Base-by-base conservation (phyloP, 352 stramenopile species). In the Pythium utonaiense region DNA sequence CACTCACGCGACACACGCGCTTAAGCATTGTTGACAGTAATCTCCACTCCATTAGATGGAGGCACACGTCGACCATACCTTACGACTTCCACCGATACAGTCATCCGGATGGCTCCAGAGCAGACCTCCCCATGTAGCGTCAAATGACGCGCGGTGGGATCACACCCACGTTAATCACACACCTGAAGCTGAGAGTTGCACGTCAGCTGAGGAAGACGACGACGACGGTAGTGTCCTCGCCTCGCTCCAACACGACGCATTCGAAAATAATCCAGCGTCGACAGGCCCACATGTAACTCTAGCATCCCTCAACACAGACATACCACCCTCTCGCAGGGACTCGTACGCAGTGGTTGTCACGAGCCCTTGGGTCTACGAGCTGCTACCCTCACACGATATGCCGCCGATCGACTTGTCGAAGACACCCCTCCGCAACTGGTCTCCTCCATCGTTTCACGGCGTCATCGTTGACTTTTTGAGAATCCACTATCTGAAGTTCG, bases 351-450 rank as follows among this genome's bases (percentile, higher is more conserved):
- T 47, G 7, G 3, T 27, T 19, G n/a, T 47, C 40, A 47, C 40
- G 10, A 47, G 40, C 16, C 40, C 40, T 25, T 47, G 40, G 40
- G 40, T 47, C n/a, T 47, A 47, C n/a, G 40, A 47, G n/a, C 40
- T 47, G 40, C n/a, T 47, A 6, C 40, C 40, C 3, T 47, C 40
- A 14, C 40, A 47, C 40, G 40, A 47, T 4, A 47, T 47, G 40
- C 40, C 40, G 16, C 40, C 40, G 13, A 47, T 47, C 40, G 40
- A 47, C 40, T 47, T 47, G 40, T 47, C 40, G 16, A 47, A 47
- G 40, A 47, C 40, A 9, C 40, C 40, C 3, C 40, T 47, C 2
- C n/a, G 40, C 6, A 47, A 47, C 5, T 47, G 40, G n/a, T 47
- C 25, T 13, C 40, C 40, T 27, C 17, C 10, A 2, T 6, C n/a